These are phyloP conservation scores for Crithidia sp. DNA, from an alignment of 208 protist species.

Conservation along the genomic window DNA sequence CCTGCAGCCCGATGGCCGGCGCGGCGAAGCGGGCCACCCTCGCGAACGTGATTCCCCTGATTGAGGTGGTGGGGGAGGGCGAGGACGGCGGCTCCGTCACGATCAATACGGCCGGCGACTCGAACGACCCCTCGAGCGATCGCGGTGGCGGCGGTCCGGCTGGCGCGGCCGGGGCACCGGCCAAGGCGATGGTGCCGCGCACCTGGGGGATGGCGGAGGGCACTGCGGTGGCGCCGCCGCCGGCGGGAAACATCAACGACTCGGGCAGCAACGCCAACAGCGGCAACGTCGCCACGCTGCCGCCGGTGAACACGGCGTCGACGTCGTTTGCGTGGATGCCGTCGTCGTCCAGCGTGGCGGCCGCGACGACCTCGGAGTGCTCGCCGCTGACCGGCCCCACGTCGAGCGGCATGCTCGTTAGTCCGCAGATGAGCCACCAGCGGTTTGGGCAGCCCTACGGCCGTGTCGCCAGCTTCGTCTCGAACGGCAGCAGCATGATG, in stretches of 20 bases:
- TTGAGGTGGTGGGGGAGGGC: slow-evolving; percentile 3
- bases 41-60: slow-evolving; percentile 10
- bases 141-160: neutral
- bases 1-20: neutral
- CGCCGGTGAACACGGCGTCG: slow-evolving; percentile 3
- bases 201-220: slow-evolving; percentile 8
- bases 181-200: neutral
- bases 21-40: slow-evolving; percentile 11
- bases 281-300: slow-evolving; percentile 1
- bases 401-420: neutral
- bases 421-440: slow-evolving; percentile 3
- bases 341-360: slow-evolving; percentile 1
- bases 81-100: slow-evolving; percentile 8
- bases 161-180: neutral
- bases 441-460: neutral
- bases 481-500: neutral
- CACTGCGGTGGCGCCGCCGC: neutral
- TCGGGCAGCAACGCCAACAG: no score
- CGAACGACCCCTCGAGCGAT: neutral
- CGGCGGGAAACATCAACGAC: no score
- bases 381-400: slow-evolving; percentile 9
- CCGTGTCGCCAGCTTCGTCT: slow-evolving; percentile 24
- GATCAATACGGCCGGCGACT: neutral
- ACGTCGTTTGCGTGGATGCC: slow-evolving; percentile 17
- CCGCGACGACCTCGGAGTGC: neutral